A percentile compares a stretch with the other conserved stretches of the same genome.
Evolutionary conservation across 805 yeast species (phyloP).

Genomic region (Starmera caribaea): DNA sequence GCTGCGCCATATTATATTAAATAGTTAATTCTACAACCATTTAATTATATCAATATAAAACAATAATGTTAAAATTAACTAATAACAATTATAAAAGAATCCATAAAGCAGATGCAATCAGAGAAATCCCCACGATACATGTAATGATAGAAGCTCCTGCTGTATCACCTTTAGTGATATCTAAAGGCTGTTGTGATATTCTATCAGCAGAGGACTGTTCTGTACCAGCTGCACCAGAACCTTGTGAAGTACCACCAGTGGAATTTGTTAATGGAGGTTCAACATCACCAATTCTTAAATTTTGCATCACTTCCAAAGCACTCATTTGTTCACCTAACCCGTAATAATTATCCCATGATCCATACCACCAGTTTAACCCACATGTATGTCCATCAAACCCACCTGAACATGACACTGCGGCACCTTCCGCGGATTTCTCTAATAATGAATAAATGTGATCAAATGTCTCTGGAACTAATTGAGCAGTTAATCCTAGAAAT

Average conservation of each 20-base stretch:
- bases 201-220: constrained; percentile 26
- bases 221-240: constrained; percentile 64
- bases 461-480: constrained; percentile 49
- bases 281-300: constrained; percentile 23
- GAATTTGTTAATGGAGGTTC: constrained; percentile 53
- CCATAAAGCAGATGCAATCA: constrained; percentile 28
- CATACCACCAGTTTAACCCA: constrained; percentile 68
- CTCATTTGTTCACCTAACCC: constrained; percentile 91
- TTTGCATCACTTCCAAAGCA: constrained; percentile 60
- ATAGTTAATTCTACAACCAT: too few species aligned
- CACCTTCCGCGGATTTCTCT: constrained; percentile 51
- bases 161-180: constrained; percentile 35
- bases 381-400: constrained; percentile 86
- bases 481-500: constrained; percentile 64
- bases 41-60: too few species aligned
- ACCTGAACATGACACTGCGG: constrained; percentile 78
- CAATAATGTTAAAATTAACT: constrained; percentile 5
- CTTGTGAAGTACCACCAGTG: constrained; percentile 63
- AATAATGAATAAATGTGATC: constrained; percentile 23
- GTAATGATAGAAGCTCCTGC: constrained; percentile 71
- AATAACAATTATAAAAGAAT: too few species aligned
- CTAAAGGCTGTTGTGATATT: constrained; percentile 26
- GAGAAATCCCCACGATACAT: constrained; percentile 37
- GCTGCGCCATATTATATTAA: too few species aligned
- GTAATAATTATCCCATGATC: constrained; percentile 61